phyloP scores from a whole-genome alignment of 164 flowering plant species.

The Tetracentron sinense region DNA sequence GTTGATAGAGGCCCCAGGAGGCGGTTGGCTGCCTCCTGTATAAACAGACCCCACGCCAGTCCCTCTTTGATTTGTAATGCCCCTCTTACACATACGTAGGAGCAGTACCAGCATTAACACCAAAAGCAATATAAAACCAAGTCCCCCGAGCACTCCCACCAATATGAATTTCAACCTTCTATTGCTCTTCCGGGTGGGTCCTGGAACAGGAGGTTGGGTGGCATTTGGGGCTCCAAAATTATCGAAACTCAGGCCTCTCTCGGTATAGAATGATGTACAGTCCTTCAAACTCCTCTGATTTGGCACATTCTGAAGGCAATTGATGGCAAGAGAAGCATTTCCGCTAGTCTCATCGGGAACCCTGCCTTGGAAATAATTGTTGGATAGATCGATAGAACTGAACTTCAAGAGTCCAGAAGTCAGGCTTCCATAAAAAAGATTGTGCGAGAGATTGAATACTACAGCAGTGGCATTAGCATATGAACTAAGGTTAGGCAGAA shows the following conservation, averaged over 20 bases:
- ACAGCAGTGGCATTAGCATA: slow-evolving; percentile 22
- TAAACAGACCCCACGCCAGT: too few species aligned
- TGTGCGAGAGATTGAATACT: slow-evolving; percentile 54
- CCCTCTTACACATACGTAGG: slow-evolving; percentile 31
- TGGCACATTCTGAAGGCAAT: slow-evolving; percentile 61
- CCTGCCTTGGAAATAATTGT: slow-evolving; percentile 67
- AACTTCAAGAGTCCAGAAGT: slow-evolving; percentile 26
- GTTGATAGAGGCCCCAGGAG: slow-evolving; percentile 41
- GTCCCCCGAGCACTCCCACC: slow-evolving; percentile 68
- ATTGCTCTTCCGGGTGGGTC: slow-evolving; percentile 39
- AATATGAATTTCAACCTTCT: slow-evolving; percentile 38
- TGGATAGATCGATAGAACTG: slow-evolving; percentile 46
- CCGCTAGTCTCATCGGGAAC: slow-evolving; percentile 28
- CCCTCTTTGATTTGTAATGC: too few species aligned
- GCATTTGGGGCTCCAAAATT: slow-evolving; percentile 56
- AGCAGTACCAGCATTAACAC: slow-evolving; percentile 32
- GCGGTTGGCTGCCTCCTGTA: slow-evolving; percentile 27
- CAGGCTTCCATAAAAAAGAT: slow-evolving; percentile 57
- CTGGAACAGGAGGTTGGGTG: too few species aligned
- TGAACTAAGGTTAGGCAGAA: slow-evolving; percentile 26
- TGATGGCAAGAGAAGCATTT: slow-evolving; percentile 42
- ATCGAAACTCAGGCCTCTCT: slow-evolving; percentile 54
- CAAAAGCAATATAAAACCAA: slow-evolving; percentile 48
- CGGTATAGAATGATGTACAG: slow-evolving; percentile 60
- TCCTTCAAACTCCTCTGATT: slow-evolving; percentile 52